phyloP scores from a whole-genome alignment of 257 asterid species.

The Verbena officinalis region DNA sequence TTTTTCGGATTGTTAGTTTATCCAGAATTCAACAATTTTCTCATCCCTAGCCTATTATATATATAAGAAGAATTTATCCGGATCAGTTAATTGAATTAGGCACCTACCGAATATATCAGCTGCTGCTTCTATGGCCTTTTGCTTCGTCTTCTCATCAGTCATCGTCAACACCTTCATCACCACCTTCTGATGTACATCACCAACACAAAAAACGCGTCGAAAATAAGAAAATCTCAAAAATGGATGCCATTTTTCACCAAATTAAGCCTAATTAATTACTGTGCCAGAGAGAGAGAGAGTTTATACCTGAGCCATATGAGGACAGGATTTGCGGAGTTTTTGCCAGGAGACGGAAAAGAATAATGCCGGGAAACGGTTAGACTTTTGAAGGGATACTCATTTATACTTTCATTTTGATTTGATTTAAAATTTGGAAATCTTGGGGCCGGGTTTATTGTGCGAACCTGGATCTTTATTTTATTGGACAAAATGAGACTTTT shows the following conservation, averaged over 20 bases:
- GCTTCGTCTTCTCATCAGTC: conserved; percentile 83
- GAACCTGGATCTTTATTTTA: no score
- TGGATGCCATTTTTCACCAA: neutral
- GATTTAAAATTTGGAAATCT: neutral
- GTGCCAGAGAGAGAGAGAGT: no score
- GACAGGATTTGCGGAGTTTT: neutral
- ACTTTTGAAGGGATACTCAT: conserved; percentile 8
- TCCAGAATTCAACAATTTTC: no score
- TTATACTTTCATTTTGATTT: conserved; percentile 19
- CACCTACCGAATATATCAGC: conserved; percentile 67
- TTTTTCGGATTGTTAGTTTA: neutral
- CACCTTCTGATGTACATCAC: conserved; percentile 49
- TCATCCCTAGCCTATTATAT: neutral
- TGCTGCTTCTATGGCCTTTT: conserved; percentile 84
- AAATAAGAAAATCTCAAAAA: neutral
- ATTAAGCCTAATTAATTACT: neutral
- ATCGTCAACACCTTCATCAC: conserved; percentile 64
- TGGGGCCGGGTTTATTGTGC: neutral
- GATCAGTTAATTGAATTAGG: neutral
- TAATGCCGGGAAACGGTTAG: neutral
- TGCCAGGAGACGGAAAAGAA: neutral
- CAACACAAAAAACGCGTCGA: neutral
- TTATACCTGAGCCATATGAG: conserved; percentile 43
- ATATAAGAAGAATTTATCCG: neutral
- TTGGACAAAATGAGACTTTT: no score